These are phyloP conservation scores for Paradendryphiella salina DNA, from an alignment of 2,329 filamentous ascomycete species.

Conservation along the genomic window DNA sequence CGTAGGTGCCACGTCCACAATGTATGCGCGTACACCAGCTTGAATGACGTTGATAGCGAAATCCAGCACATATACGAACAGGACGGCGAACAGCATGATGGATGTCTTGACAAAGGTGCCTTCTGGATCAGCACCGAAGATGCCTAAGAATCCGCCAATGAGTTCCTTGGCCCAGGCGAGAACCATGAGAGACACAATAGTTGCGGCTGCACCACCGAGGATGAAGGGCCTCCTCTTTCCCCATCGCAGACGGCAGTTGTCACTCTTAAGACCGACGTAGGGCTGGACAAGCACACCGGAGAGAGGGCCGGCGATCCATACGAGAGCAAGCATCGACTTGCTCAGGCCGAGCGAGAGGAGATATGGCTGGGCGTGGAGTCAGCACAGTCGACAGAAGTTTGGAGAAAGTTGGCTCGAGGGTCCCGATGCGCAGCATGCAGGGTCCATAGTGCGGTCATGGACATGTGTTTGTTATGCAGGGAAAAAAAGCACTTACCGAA, in stretches of 20 bases:
- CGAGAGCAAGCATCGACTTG: constrained; percentile 56
- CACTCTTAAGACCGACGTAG: constrained; percentile 58
- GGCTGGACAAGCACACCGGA: constrained; percentile 59
- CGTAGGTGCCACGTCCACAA: constrained; percentile 87
- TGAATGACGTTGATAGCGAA: constrained; percentile 96
- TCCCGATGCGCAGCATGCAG: constrained; percentile 5
- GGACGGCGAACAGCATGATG: constrained; percentile 77
- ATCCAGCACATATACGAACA: constrained; percentile 88
- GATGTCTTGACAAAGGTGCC: constrained; percentile 65
- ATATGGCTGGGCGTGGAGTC: constrained; percentile 48
- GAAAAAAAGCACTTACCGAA: constrained; percentile 58
- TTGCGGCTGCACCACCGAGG: constrained; percentile 53
- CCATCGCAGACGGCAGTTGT: constrained; percentile 53
- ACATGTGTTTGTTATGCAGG: neutral
- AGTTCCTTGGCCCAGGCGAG: constrained; percentile 57
- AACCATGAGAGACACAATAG: constrained; percentile 54
- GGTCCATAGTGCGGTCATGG: constrained; percentile 2
- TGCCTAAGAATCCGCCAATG: constrained; percentile 65
- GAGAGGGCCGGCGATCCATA: constrained; percentile 61
- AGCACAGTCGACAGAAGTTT: neutral
- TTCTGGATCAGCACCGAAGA: constrained; percentile 72
- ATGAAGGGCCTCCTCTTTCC: constrained; percentile 59
- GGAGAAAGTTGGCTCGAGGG: neutral
- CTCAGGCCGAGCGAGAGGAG: constrained; percentile 57
- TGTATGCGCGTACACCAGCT: constrained; percentile 87